Evolutionary conservation across 1,284 basidiomycete species (phyloP).

Genomic region (Trichosporon faecale): DNA sequence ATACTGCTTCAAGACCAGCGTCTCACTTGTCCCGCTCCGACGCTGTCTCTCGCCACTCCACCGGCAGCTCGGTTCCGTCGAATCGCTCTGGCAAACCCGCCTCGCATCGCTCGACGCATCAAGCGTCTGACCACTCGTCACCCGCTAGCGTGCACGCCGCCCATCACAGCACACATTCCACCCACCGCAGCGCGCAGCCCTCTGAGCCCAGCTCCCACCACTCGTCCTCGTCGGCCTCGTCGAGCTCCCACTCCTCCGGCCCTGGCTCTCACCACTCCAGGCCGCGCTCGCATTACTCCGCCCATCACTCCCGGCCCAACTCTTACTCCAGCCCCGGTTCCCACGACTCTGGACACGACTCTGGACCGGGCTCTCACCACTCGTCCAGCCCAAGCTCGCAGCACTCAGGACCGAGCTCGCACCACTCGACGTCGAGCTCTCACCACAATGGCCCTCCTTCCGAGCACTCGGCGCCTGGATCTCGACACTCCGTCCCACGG

Average conservation of each 20-base stretch:
- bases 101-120: not conserved
- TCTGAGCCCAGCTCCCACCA: not conserved
- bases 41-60: not conserved
- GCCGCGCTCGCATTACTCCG: not conserved
- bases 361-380: not conserved
- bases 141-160: not conserved
- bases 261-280: not conserved
- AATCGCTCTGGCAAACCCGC: not conserved
- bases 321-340: not conserved
- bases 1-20: not conserved
- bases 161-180: not conserved
- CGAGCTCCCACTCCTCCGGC: not conserved
- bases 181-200: not conserved
- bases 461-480: not conserved
- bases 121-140: not conserved
- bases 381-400: too few species aligned
- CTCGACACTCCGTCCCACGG: not conserved
- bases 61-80: not conserved
- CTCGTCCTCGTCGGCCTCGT: not conserved
- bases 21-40: not conserved
- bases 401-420: not conserved
- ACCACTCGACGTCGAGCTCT: not conserved
- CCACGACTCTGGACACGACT: too few species aligned
- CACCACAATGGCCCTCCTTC: not conserved
- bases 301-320: not conserved